phyloP scores from a whole-genome alignment of 345 rosid genomes.

The Rhizophora mangle region DNA sequence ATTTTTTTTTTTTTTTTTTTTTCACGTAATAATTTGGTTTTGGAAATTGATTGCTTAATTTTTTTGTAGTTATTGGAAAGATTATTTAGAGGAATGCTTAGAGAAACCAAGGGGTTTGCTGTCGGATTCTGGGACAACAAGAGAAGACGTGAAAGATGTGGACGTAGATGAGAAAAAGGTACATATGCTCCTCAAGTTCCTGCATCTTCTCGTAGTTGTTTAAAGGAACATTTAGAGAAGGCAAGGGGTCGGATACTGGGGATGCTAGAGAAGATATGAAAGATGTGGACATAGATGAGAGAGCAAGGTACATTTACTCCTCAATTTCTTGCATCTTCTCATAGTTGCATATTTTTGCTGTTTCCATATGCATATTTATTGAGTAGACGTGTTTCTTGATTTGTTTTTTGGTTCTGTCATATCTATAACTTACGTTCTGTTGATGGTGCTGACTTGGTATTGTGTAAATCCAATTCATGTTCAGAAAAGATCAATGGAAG shows the following conservation, averaged over 20 bases:
- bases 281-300: conserved; percentile 86
- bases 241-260: conserved; percentile 68
- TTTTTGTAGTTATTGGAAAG: conserved; percentile 78
- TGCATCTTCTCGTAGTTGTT: neutral
- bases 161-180: conserved; percentile 88
- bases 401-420: neutral
- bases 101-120: conserved; percentile 51
- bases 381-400: neutral
- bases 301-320: conserved; percentile 52
- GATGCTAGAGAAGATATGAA: conserved; percentile 75
- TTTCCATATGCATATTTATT: neutral
- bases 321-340: conserved; percentile 3
- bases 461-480: conserved; percentile 13
- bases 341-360: neutral
- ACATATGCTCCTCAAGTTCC: conserved; percentile 9
- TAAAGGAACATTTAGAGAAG: conserved; percentile 9
- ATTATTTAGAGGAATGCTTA: conserved; percentile 77
- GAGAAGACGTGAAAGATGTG: conserved; percentile 77
- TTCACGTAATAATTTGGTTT: neutral
- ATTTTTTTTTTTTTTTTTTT: neutral
- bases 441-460: neutral
- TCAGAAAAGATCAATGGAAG: conserved; percentile 71
- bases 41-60: conserved; percentile 9
- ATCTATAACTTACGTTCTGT: neutral
- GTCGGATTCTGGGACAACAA: conserved; percentile 68